Evolutionary conservation across 2,329 filamentous ascomycete genomes (phyloP).

Genomic region (Blastomyces silverae): DNA sequence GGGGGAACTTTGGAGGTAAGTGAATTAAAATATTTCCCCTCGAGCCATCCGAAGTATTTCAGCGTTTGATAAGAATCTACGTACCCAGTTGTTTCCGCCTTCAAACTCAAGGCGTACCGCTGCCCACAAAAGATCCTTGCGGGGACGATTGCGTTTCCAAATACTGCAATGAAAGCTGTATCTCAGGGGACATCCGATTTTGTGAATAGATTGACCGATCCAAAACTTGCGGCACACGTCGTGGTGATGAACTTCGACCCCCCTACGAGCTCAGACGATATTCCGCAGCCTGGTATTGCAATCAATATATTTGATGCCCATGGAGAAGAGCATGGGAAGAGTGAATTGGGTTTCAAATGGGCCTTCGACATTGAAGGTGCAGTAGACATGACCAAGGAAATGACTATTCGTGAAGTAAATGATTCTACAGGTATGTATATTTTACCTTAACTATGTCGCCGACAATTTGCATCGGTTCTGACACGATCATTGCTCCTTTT

Average conservation of each 20-base stretch:
- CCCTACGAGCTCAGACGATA: background rate
- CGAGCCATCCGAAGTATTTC: background rate
- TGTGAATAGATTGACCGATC: background rate
- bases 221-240: conserved; percentile 4
- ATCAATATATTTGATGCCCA: conserved; percentile 8
- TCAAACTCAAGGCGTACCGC: conserved; percentile 3
- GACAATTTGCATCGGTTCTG: background rate
- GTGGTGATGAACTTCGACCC: background rate
- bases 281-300: background rate
- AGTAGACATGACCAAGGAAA: conserved; percentile 3
- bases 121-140: background rate
- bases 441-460: background rate
- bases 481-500: background rate
- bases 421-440: conserved; percentile 3
- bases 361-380: conserved; percentile 10
- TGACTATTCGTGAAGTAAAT: conserved; percentile 1
- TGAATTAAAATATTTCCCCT: background rate
- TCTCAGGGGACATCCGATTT: conserved; percentile 3
- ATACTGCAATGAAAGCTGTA: background rate
- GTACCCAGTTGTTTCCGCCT: background rate
- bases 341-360: conserved; percentile 13
- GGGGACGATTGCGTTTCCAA: conserved; percentile 2
- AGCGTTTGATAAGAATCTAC: background rate
- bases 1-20: conserved; percentile 28
- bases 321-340: conserved; percentile 9